These are phyloP conservation scores for Solanum clarkiae DNA, from an alignment of 257 asterid genomes.

Conservation along the genomic window DNA sequence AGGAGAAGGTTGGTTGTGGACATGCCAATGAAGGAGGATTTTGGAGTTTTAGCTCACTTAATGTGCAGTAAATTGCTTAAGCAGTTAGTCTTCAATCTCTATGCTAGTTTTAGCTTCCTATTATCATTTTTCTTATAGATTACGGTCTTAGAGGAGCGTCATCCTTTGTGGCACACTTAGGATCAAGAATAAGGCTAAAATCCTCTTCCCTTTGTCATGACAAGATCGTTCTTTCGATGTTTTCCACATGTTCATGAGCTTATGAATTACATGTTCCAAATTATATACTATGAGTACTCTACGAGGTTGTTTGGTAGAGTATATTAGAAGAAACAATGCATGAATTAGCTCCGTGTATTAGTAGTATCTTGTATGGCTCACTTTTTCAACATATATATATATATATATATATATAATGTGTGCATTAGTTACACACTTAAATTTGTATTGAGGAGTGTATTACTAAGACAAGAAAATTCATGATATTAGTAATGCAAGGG, in stretches of 20 bases:
- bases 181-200: not conserved
- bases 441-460: too few relatives aligned
- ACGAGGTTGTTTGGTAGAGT: not conserved
- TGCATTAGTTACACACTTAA: too few relatives aligned
- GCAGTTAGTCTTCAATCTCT: not conserved
- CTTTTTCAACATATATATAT: too few relatives aligned
- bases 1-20: not conserved
- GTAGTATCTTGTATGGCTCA: too few relatives aligned
- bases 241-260: not conserved
- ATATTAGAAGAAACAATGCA: too few relatives aligned
- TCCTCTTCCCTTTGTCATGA: not conserved
- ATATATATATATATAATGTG: too few relatives aligned
- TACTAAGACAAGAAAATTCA: too few relatives aligned
- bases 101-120: not conserved
- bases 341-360: too few relatives aligned
- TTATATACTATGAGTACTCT: not conserved
- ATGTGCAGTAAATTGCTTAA: not conserved
- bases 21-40: not conserved
- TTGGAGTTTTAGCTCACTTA: not conserved
- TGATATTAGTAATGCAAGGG: too few relatives aligned
- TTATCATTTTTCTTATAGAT: not conserved
- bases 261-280: not conserved
- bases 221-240: not conserved
- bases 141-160: not conserved
- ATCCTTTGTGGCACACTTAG: not conserved